Evolutionary conservation across 2,329 filamentous ascomycete species (phyloP), one percentile per base, ranked within the genome.

Genomic region (Phyllosticta citrichinensis): DNA sequence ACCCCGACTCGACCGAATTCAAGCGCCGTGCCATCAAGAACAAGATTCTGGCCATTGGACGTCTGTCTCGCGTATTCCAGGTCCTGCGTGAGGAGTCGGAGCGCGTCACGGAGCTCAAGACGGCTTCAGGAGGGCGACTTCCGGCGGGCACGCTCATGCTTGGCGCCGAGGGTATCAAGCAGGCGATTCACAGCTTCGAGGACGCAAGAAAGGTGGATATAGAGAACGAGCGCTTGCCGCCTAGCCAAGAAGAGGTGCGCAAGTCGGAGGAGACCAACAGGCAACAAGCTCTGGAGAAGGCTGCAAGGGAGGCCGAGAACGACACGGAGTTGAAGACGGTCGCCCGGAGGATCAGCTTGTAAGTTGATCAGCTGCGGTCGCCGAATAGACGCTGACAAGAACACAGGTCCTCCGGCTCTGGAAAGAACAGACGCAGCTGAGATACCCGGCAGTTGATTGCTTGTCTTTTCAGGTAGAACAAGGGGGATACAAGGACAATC

Each of bases 11-110:
- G 58, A 90, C 87, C 68, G 94, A 99, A 73, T 93, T 88, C 80
- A 97, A 97, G 82, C 85, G 94, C 70, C 87, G 92, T 54, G 92
- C 92, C 3, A 96, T 99, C 83, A 97, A 97, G 83, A 99, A 99
- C 86, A 99, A 99, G 81, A 97, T 99, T 71, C 80, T 99, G 68
- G 94, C 94, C 63, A 99, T 99, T 70, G 94, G 94, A 30, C 90
- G 94, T 67, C 82, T 99, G 65, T 97, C 94, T 47, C 89, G 94
- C 68, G 94, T 99, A 63, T 99, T 99, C 87, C 94, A 99, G 74
- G 94, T 99, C 57, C 78, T 99, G 68, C 91, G 94, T 70, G 94
- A 99, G 77, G 94, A 99, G 76, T 96, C 92, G 1, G 94, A 99
- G 80, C 86, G 88, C 68, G 92, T 99, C 61, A 97, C 93, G 50